phyloP scores from a whole-genome alignment of 305 asterid species.

The Euphrasia arctica region DNA sequence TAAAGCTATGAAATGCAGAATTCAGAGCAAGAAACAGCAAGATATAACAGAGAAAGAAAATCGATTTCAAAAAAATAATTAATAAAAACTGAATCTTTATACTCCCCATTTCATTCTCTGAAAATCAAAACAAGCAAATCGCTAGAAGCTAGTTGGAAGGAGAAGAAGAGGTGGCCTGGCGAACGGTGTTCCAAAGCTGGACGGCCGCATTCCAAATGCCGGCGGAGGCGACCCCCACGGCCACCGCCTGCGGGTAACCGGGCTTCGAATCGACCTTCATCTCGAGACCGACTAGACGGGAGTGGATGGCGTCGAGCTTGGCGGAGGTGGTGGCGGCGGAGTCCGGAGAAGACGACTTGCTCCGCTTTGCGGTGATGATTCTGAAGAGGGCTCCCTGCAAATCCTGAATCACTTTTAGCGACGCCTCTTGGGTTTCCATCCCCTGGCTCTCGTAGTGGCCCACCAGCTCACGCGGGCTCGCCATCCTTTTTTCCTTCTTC shows the following conservation, averaged over 20 bases:
- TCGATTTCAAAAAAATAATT: background rate
- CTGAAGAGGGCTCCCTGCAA: slow-evolving; percentile 74
- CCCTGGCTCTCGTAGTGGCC: slow-evolving; percentile 78
- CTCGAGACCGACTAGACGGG: slow-evolving; percentile 60
- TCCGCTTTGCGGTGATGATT: slow-evolving; percentile 33
- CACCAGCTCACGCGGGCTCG: slow-evolving; percentile 66
- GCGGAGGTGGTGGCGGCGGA: slow-evolving; percentile 37
- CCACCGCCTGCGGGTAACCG: slow-evolving; percentile 59
- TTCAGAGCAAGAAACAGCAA: background rate
- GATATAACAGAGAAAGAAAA: background rate
- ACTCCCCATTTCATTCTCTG: too few species aligned
- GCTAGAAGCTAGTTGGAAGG: background rate
- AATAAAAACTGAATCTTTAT: background rate
- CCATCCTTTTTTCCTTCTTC: slow-evolving; percentile 35
- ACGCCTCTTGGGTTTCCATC: slow-evolving; percentile 65
- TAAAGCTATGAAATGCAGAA: background rate
- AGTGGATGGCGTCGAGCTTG: slow-evolving; percentile 62
- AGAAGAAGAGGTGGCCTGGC: slow-evolving; percentile 39
- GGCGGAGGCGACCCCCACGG: slow-evolving; percentile 67
- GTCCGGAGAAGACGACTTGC: slow-evolving; percentile 25
- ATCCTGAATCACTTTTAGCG: slow-evolving; percentile 76
- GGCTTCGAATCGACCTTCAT: slow-evolving; percentile 84
- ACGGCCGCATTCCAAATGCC: slow-evolving; percentile 47
- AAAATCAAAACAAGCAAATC: background rate
- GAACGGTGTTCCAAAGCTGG: slow-evolving; percentile 55